A percentile compares a stretch with the other conserved stretches of the same genome.
Evolutionary conservation across 768 basidiomycete genomes (phyloP).

Genomic region (Mrakia blollopis): DNA sequence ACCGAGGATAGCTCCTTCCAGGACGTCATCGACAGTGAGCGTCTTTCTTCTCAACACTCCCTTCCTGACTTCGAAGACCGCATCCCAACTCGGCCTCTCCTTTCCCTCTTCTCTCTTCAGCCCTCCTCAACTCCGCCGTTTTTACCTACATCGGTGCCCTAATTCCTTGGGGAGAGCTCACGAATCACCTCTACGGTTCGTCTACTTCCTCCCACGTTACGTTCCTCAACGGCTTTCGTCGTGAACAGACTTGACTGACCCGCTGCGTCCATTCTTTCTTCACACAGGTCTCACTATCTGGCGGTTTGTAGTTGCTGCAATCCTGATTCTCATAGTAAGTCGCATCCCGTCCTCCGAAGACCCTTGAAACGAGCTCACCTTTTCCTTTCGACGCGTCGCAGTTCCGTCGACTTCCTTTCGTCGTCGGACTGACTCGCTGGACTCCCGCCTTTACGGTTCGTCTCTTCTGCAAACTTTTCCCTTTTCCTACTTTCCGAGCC

Average conservation of each 20-base stretch:
- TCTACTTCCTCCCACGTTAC: neutral
- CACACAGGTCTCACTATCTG: slow-evolving; percentile 40
- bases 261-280: neutral
- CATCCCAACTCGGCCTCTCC: no score
- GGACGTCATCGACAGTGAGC: slow-evolving; percentile 25
- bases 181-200: slow-evolving; percentile 31
- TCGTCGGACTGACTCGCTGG: slow-evolving; percentile 36
- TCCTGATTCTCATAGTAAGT: slow-evolving; percentile 42
- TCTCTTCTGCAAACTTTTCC: neutral
- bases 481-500: neutral
- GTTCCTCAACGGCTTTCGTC: neutral
- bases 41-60: neutral
- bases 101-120: neutral
- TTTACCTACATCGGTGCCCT: slow-evolving; percentile 47
- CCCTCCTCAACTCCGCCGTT: slow-evolving; percentile 34
- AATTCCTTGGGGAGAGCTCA: slow-evolving; percentile 43
- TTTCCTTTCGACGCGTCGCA: neutral
- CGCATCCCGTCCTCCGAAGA: neutral
- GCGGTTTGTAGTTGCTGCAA: slow-evolving; percentile 45
- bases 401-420: slow-evolving; percentile 45
- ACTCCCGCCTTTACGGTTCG: slow-evolving; percentile 4
- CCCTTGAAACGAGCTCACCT: neutral
- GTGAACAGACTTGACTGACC: neutral
- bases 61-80: no score
- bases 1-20: slow-evolving; percentile 27